A percentile compares a stretch with the other conserved stretches of the same genome.
These are phyloP conservation scores for Vitis riparia DNA, from an alignment of 164 flowering plant genomes.

Conservation along the genomic window DNA sequence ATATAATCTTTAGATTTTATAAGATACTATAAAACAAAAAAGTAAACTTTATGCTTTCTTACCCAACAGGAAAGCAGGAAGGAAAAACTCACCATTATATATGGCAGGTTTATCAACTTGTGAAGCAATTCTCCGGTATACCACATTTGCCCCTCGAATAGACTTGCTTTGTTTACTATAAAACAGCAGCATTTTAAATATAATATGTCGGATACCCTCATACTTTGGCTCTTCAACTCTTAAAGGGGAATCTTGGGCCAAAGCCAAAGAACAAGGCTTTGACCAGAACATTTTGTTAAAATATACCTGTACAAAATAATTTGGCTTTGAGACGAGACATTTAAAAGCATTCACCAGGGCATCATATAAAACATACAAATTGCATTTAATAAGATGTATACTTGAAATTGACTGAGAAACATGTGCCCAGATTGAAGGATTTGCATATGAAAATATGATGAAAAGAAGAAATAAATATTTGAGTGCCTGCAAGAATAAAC, in stretches of 20 bases:
- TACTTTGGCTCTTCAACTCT: slow-evolving; percentile 84
- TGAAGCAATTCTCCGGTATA: slow-evolving; percentile 62
- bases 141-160: slow-evolving; percentile 81
- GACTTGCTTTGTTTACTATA: slow-evolving; percentile 92
- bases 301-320: slow-evolving; percentile 49
- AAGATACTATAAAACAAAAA: neutral
- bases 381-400: neutral
- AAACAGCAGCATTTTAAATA: slow-evolving; percentile 74
- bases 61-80: neutral
- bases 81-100: slow-evolving; percentile 58
- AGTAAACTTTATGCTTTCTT: neutral
- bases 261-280: slow-evolving; percentile 80
- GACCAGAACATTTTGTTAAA: slow-evolving; percentile 82
- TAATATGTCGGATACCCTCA: slow-evolving; percentile 51
- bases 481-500: no score
- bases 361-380: neutral
- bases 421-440: no score
- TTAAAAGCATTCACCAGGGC: neutral
- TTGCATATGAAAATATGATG: no score
- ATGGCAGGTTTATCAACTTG: slow-evolving; percentile 88
- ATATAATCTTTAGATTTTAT: no score
- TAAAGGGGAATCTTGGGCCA: slow-evolving; percentile 70
- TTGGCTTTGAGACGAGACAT: slow-evolving; percentile 8
- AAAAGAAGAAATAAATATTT: no score
- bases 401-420: neutral